A percentile compares a stretch with the other conserved stretches of the same genome.
Conservation (phyloP, 23 red algal species). For the Gracilaria caudata region DNA sequence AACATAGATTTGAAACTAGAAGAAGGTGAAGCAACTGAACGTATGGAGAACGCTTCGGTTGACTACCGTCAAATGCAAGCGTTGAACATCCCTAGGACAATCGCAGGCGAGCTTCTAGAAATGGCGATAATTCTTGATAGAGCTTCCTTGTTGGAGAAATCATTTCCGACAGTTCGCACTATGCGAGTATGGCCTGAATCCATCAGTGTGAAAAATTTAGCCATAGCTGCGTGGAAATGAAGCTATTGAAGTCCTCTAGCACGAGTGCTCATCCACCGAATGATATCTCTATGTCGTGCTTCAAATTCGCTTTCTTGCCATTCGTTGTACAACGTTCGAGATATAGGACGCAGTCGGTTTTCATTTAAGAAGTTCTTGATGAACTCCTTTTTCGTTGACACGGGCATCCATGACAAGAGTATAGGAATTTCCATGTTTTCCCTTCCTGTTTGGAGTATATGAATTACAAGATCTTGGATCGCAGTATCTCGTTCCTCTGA, state of each 20-base stretch:
- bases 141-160: slow-evolving; percentile 42
- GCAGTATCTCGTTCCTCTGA: slow-evolving; percentile 5
- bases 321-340: slow-evolving; percentile 12
- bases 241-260: slow-evolving; percentile 23
- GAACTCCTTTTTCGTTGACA: slow-evolving; percentile 16
- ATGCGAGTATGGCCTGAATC: slow-evolving; percentile 29
- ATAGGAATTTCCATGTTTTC: slow-evolving; percentile 44
- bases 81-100: slow-evolving; percentile 31
- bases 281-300: slow-evolving; percentile 23
- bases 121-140: slow-evolving; percentile 59
- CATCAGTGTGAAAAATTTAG: slow-evolving; percentile 29
- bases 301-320: slow-evolving; percentile 42
- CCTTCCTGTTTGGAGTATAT: slow-evolving; percentile 6
- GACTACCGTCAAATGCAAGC: slow-evolving; percentile 49
- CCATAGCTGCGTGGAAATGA: slow-evolving; percentile 39
- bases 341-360: background rate
- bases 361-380: slow-evolving; percentile 10
- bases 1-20: background rate
- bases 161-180: slow-evolving; percentile 20
- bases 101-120: slow-evolving; percentile 48
- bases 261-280: slow-evolving; percentile 20
- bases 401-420: slow-evolving; percentile 26
- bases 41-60: background rate
- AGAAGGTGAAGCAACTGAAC: slow-evolving; percentile 20
- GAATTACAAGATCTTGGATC: slow-evolving; percentile 21